phyloP scores from a whole-genome alignment of 129 eudicot genomes.

The Mikania micrantha region DNA sequence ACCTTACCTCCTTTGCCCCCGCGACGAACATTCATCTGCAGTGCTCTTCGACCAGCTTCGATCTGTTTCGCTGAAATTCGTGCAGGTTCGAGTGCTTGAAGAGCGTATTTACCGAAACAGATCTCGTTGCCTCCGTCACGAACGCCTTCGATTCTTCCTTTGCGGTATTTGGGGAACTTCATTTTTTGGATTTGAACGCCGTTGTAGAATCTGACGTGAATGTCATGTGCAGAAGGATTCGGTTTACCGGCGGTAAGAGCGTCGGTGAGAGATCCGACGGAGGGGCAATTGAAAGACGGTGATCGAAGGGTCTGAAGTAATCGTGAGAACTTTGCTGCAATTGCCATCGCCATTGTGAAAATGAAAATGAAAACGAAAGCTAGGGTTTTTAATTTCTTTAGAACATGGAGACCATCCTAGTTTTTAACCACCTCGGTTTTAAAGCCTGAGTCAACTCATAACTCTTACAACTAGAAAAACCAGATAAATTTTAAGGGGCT shows the following conservation, averaged over 20 bases:
- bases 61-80: constrained; percentile 29
- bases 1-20: constrained; percentile 37
- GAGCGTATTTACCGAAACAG: constrained; percentile 29
- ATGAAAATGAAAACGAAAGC: not conserved
- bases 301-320: constrained; percentile 5
- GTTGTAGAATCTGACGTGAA: not conserved
- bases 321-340: constrained; percentile 7
- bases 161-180: constrained; percentile 26
- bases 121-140: constrained; percentile 27
- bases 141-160: constrained; percentile 27
- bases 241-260: not conserved
- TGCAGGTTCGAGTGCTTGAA: constrained; percentile 22
- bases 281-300: not conserved
- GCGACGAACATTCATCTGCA: constrained; percentile 27
- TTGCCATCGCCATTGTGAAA: constrained; percentile 15
- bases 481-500: too few relatives aligned
- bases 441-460: not conserved
- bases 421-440: not conserved
- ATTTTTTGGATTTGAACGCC: constrained; percentile 13
- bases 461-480: too few relatives aligned
- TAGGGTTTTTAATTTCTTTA: constrained; percentile 22
- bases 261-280: constrained; percentile 8
- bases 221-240: not conserved
- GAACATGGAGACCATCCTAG: not conserved
- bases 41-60: constrained; percentile 33